phyloP scores from a whole-genome alignment of 805 yeast species.

The Starmerella sp. region DNA sequence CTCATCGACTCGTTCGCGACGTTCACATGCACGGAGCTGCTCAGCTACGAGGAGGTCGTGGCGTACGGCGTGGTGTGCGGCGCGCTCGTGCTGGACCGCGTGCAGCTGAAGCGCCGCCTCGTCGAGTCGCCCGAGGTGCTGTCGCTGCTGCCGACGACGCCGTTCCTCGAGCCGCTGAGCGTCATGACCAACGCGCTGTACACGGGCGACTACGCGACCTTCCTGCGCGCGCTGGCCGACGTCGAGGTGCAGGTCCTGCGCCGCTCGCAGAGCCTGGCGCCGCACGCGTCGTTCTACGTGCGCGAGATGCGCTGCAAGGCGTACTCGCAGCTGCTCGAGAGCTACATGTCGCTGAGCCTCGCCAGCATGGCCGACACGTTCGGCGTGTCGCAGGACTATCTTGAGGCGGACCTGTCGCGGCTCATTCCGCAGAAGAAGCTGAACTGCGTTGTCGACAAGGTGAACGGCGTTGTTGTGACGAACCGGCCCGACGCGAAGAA shows the following conservation, averaged over 20 bases:
- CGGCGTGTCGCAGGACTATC: constrained; percentile 75
- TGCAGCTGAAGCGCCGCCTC: constrained; percentile 68
- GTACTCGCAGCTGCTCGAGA: constrained; percentile 84
- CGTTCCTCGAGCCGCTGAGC: constrained; percentile 65
- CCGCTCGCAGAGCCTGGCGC: constrained; percentile 53
- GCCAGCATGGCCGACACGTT: constrained; percentile 91
- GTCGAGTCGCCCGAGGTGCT: constrained; percentile 91
- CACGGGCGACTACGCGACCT: constrained; percentile 73
- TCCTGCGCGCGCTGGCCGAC: constrained; percentile 64
- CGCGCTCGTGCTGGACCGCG: constrained; percentile 67
- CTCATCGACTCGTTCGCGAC: constrained; percentile 88
- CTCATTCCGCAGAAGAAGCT: constrained; percentile 88
- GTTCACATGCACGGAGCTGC: constrained; percentile 82
- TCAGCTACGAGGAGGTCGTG: constrained; percentile 82
- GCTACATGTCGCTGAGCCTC: constrained; percentile 80
- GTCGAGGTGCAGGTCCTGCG: constrained; percentile 63
- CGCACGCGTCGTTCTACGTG: constrained; percentile 73
- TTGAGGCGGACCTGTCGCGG: constrained; percentile 75
- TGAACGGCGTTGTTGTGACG: constrained; percentile 84
- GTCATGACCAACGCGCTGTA: constrained; percentile 77
- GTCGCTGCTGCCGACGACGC: constrained; percentile 56
- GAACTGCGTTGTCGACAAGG: constrained; percentile 91
- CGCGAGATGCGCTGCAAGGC: constrained; percentile 93
- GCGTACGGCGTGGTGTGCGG: constrained; percentile 85
- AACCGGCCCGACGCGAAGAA: constrained; percentile 95